Conservation (phyloP, 768 basidiomycete genomes). For the Leccinum variicolor region DNA sequence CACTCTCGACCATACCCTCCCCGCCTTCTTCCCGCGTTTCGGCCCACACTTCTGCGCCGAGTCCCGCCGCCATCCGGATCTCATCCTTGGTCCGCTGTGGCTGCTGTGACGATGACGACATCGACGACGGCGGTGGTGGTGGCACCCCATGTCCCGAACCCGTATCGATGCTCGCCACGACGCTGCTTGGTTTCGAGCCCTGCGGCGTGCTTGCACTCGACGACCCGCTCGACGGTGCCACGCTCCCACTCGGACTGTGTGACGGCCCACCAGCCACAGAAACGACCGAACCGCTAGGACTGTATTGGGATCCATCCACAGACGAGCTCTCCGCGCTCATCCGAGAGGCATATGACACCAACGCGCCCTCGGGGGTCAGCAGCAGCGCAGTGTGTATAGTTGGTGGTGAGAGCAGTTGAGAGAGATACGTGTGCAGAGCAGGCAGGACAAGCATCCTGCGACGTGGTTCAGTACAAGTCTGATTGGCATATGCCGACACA, state of each 20-base stretch:
- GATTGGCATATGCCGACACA: constrained; percentile 3
- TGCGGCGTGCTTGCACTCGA: constrained; percentile 6
- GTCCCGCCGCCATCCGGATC: constrained; percentile 66
- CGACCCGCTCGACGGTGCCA: constrained; percentile 9
- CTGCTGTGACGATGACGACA: not conserved
- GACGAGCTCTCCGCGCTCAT: constrained; percentile 28
- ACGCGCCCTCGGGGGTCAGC: constrained; percentile 69
- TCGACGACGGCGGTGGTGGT: not conserved
- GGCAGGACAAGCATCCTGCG: constrained; percentile 64
- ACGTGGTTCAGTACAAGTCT: not conserved
- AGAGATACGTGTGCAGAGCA: constrained; percentile 60
- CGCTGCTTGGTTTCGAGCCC: constrained; percentile 12
- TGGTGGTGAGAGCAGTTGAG: constrained; percentile 52
- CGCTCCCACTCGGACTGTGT: constrained; percentile 11
- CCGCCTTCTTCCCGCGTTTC: constrained; percentile 53
- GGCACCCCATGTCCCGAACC: not conserved
- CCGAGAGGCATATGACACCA: constrained; percentile 61
- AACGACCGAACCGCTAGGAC: constrained; percentile 3
- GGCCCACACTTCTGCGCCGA: constrained; percentile 75
- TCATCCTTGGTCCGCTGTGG: constrained; percentile 60
- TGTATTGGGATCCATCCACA: not conserved
- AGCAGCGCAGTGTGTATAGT: constrained; percentile 68
- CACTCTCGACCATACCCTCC: constrained; percentile 70
- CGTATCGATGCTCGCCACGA: constrained; percentile 4
- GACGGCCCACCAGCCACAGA: not conserved